Base-by-base conservation (phyloP, 768 basidiomycete species). In the Kwoniella bestiolae region DNA sequence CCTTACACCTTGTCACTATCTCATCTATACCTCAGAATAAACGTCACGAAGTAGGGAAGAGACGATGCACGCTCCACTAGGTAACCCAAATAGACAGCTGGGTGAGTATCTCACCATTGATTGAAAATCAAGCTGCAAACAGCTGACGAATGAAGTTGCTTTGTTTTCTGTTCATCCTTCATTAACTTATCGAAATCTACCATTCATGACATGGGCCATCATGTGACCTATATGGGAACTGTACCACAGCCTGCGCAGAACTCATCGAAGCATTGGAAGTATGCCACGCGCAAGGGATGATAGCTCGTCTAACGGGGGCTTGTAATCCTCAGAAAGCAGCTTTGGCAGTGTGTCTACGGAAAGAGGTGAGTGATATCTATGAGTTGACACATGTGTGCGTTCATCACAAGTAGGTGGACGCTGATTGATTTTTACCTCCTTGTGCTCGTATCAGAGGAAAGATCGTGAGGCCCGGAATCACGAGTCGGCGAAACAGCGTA, bases 201-300 rank as follows among this genome's bases (percentile, higher is more conserved):
- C n/a, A n/a, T 5, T 49, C 47, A 49, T 28, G 16, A 1, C 23
- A 49, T 49, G 4, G 21, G 16, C 1, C 26, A 11, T 28, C 0
- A 28, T 49, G 0, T 5, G 21, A 21, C 23, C 3, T 25, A 21
- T 14, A 4, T 21, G 14, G 23, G 23, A 16, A 7, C 25, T 9
- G 16, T 12, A 16, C 21, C 5, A 44, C 45, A 75, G 75, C 71
- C 23, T 80, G 79, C 59, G 69, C 71, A 4, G 75, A 78, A n/a
- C 64, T 75, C 31, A 80, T 80, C 45, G 34, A 62, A 16, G 79
- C 79, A 5, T 71, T 80, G 12, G 66, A 76, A 34, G 71, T 67
- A 41, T 80, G 79, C 70, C 79, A 80, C 49, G 72, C 74, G 35
- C 55, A 66, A 50, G 79, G 79, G 0, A 46, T 78, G 55, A 38